phyloP scores from a whole-genome alignment of 2,329 filamentous ascomycete genomes.

The Aureobasidium sp. region DNA sequence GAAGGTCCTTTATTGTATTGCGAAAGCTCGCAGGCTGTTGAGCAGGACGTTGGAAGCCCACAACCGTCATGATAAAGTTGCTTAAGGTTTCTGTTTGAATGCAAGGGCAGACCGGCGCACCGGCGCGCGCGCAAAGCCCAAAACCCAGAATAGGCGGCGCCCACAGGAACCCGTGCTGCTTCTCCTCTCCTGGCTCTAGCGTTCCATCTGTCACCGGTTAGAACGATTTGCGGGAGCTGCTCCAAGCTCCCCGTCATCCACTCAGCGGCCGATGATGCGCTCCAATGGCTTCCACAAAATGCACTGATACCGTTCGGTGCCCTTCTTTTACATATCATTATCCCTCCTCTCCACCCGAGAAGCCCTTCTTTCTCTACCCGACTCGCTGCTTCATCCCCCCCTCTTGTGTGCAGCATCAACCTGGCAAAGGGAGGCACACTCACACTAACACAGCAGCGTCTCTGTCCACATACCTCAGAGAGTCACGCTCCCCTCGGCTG shows the following conservation, averaged over 20 bases:
- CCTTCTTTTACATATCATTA: constrained; percentile 16
- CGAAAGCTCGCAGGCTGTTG: neutral
- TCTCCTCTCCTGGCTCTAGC: constrained; percentile 14
- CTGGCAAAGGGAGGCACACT: constrained; percentile 6
- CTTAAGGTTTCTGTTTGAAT: constrained; percentile 17
- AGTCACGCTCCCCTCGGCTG: constrained; percentile 10
- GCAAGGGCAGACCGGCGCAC: constrained; percentile 17
- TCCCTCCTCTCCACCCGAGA: constrained; percentile 14
- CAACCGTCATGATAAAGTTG: constrained; percentile 17
- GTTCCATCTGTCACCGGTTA: constrained; percentile 17
- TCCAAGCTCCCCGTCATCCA: constrained; percentile 17
- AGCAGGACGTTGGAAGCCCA: constrained; percentile 9
- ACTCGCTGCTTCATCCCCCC: constrained; percentile 1
- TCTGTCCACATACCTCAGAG: constrained; percentile 11
- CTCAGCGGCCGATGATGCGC: constrained; percentile 18
- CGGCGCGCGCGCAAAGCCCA: constrained; percentile 14
- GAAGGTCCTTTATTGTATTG: constrained; percentile 1
- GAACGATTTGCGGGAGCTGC: constrained; percentile 17
- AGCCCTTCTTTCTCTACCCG: constrained; percentile 15
- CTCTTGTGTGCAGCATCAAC: constrained; percentile 11
- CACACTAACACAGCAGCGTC: constrained; percentile 3
- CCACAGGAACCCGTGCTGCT: constrained; percentile 16
- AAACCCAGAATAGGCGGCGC: constrained; percentile 17
- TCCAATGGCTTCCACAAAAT: constrained; percentile 17
- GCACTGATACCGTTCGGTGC: constrained; percentile 17